These are phyloP conservation scores for Tripterygium wilfordii DNA, from an alignment of 177 flowering plant genomes.

Conservation along the genomic window DNA sequence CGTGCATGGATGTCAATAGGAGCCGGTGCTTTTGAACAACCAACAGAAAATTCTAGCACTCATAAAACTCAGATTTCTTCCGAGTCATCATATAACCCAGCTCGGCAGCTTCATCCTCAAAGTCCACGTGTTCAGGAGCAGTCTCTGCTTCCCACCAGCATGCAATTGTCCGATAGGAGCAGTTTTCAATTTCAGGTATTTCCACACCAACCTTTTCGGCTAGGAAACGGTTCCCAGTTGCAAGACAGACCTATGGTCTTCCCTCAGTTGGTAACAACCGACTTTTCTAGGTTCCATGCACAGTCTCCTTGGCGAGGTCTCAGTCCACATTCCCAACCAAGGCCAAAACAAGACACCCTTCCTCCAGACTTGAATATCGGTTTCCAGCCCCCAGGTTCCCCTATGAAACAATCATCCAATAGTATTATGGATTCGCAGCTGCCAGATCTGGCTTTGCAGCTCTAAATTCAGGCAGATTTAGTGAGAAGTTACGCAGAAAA, in stretches of 20 bases:
- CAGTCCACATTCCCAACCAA: constrained; percentile 42
- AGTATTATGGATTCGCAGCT: constrained; percentile 64
- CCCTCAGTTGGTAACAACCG: constrained; percentile 44
- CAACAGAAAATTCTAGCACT: constrained; percentile 20
- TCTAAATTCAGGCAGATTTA: neutral
- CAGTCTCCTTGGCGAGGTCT: constrained; percentile 54
- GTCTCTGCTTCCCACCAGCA: constrained; percentile 26
- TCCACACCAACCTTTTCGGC: constrained; percentile 24
- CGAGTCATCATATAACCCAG: constrained; percentile 43
- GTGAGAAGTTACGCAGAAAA: too few relatives aligned
- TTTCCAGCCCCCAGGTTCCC: constrained; percentile 74
- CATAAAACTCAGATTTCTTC: constrained; percentile 49
- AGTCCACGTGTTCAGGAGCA: constrained; percentile 33
- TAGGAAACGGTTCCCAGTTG: constrained; percentile 29
- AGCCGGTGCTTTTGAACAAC: constrained; percentile 33
- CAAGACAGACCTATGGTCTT: constrained; percentile 36
- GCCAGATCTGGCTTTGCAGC: constrained; percentile 49
- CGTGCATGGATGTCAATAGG: constrained; percentile 87
- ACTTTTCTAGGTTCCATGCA: constrained; percentile 55
- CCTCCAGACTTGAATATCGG: constrained; percentile 92
- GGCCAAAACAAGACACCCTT: constrained; percentile 54
- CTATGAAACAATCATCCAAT: constrained; percentile 17
- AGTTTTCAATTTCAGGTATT: constrained; percentile 32
- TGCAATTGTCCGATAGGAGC: constrained; percentile 33
- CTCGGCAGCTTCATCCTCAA: constrained; percentile 40